Conservation (phyloP, 1,284 basidiomycete species). For the Heterobasidion irregulare region DNA sequence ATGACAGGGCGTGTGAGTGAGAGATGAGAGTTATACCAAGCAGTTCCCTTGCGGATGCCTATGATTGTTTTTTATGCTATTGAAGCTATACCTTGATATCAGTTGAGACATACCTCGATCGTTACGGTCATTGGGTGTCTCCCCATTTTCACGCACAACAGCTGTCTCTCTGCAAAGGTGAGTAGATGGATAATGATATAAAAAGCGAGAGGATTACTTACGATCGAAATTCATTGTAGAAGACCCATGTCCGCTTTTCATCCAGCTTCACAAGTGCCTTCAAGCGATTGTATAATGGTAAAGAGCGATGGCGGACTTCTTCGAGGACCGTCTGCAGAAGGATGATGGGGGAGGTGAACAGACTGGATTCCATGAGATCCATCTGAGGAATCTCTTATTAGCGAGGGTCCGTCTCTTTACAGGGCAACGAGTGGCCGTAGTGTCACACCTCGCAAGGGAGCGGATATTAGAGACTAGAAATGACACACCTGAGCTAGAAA, state of each 20-base stretch:
- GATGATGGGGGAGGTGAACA: slow-evolving; percentile 76
- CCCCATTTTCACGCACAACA: slow-evolving; percentile 61
- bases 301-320: slow-evolving; percentile 90
- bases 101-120: slow-evolving; percentile 59
- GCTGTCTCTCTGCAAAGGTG: slow-evolving; percentile 60
- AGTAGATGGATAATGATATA: slow-evolving; percentile 2
- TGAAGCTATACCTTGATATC: not conserved
- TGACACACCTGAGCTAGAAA: slow-evolving; percentile 76
- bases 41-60: slow-evolving; percentile 81
- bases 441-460: not conserved
- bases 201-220: slow-evolving; percentile 25
- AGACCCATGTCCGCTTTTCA: slow-evolving; percentile 77
- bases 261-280: slow-evolving; percentile 77
- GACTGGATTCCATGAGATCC: slow-evolving; percentile 78
- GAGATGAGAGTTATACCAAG: slow-evolving; percentile 82
- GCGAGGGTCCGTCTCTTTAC: not conserved
- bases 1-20: slow-evolving; percentile 41
- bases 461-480: not conserved
- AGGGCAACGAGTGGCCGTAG: no score
- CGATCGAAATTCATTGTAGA: slow-evolving; percentile 89
- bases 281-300: slow-evolving; percentile 90
- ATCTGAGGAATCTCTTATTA: slow-evolving; percentile 44
- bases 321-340: slow-evolving; percentile 93
- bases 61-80: not conserved
- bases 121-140: slow-evolving; percentile 88